Evolutionary conservation across 1,284 basidiomycete species (phyloP).

Genomic region (Abortiporus biennis): DNA sequence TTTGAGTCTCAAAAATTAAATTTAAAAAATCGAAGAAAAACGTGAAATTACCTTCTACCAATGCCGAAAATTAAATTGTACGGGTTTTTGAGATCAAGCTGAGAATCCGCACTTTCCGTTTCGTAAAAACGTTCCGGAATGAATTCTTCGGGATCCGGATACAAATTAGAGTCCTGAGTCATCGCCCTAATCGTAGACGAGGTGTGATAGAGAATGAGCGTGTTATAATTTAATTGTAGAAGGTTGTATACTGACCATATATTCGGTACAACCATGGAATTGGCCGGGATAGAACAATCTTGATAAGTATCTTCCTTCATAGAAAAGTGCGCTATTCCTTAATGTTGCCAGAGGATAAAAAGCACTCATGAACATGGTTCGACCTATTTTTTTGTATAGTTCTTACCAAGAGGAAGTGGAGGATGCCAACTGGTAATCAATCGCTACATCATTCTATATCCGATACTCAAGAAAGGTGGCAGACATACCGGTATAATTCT

Average conservation of each 20-base stretch:
- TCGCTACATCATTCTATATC: too few relatives aligned
- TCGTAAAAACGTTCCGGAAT: conserved; percentile 27
- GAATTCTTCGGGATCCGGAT: conserved; percentile 22
- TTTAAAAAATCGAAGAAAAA: conserved; percentile 2
- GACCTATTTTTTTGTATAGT: too few relatives aligned
- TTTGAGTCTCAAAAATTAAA: too few relatives aligned
- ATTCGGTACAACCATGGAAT: conserved; percentile 41
- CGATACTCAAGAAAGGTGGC: neutral
- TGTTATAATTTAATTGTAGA: too few relatives aligned
- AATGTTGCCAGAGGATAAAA: too few relatives aligned
- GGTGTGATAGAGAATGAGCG: neutral
- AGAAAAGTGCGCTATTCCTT: conserved; percentile 43
- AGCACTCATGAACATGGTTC: too few relatives aligned
- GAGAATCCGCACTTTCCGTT: too few relatives aligned
- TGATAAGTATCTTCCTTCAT: conserved; percentile 46
- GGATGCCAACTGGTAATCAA: conserved; percentile 17
- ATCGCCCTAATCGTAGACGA: conserved; percentile 21
- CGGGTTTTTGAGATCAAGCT: conserved; percentile 22
- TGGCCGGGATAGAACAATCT: conserved; percentile 40
- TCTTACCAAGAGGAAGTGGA: conserved; percentile 20
- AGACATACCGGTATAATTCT: conserved; percentile 39
- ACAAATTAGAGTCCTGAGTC: conserved; percentile 20
- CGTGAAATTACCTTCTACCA: conserved; percentile 30
- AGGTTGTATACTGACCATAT: too few relatives aligned
- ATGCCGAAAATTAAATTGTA: conserved; percentile 26